Evolutionary conservation across 305 asterid genomes (phyloP).

Genomic region (Plantago coronopus): DNA sequence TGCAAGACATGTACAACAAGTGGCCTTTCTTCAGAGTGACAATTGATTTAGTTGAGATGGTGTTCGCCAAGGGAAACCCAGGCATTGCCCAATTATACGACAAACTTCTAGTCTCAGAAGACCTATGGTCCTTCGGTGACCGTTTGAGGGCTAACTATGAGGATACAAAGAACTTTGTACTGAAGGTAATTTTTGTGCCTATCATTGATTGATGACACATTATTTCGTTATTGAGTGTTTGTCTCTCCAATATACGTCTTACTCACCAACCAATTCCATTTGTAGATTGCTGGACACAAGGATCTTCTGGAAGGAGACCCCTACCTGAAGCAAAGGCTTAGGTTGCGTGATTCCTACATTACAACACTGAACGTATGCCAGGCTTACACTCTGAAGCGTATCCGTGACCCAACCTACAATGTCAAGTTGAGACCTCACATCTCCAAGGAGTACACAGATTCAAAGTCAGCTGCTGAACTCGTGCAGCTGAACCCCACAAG

Average conservation of each 20-base stretch:
- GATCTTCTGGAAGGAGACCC: conserved; percentile 84
- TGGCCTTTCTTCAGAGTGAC: conserved; percentile 90
- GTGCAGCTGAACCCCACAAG: conserved; percentile 78
- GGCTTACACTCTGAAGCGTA: conserved; percentile 73
- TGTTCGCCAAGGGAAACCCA: conserved; percentile 79
- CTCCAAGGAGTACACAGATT: conserved; percentile 58
- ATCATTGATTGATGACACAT: neutral
- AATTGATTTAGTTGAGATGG: conserved; percentile 74
- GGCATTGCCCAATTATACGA: conserved; percentile 68
- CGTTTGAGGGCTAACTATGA: conserved; percentile 50
- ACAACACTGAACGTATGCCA: conserved; percentile 81
- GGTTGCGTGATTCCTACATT: conserved; percentile 81
- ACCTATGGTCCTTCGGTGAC: conserved; percentile 56
- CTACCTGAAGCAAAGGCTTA: conserved; percentile 77
- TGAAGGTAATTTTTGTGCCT: conserved; percentile 41
- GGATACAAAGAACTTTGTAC: conserved; percentile 55
- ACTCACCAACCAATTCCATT: neutral
- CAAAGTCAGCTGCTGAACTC: conserved; percentile 64
- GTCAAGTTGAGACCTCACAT: conserved; percentile 79
- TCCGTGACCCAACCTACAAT: conserved; percentile 75
- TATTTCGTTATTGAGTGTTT: no score
- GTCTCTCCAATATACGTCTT: no score
- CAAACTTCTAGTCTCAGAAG: conserved; percentile 65
- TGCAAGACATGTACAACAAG: conserved; percentile 65
- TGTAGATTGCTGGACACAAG: conserved; percentile 68